Evolutionary conservation across 1,284 basidiomycete species (phyloP).

Genomic region (Rhodotorula glutinis): DNA sequence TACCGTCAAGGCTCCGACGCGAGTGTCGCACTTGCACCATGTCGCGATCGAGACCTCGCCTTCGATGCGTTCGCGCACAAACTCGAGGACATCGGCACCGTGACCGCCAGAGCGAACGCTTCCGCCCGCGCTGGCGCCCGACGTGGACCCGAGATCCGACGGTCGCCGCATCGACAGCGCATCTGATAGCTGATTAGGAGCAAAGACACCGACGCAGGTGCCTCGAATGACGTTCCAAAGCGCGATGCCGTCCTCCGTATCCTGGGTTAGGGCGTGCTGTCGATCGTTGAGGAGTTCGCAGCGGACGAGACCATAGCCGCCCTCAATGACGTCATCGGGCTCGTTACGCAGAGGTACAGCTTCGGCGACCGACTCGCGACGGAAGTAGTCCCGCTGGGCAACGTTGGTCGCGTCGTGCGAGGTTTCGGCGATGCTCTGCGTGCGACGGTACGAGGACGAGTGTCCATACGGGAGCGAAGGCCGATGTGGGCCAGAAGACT

Average conservation of each 20-base stretch:
- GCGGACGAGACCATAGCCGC: slow-evolving; percentile 78
- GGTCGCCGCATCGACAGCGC: slow-evolving; percentile 26
- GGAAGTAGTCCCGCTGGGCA: slow-evolving; percentile 63
- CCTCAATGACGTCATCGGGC: slow-evolving; percentile 71
- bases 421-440: slow-evolving; percentile 16
- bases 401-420: slow-evolving; percentile 20
- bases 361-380: slow-evolving; percentile 75
- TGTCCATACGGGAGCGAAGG: slow-evolving; percentile 11
- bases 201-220: slow-evolving; percentile 69
- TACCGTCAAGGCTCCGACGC: slow-evolving; percentile 80
- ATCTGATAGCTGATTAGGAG: slow-evolving; percentile 60
- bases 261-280: slow-evolving; percentile 84
- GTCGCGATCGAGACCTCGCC: slow-evolving; percentile 79
- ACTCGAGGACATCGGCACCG: slow-evolving; percentile 67
- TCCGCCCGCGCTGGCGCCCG: slow-evolving; percentile 1
- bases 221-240: slow-evolving; percentile 89
- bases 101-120: background rate
- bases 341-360: slow-evolving; percentile 62
- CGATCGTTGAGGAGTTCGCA: slow-evolving; percentile 75
- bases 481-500: slow-evolving; percentile 4
- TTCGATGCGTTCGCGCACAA: slow-evolving; percentile 81
- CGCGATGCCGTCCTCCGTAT: slow-evolving; percentile 76
- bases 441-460: slow-evolving; percentile 17
- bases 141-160: slow-evolving; percentile 5
- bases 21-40: slow-evolving; percentile 88